phyloP scores from a whole-genome alignment of 331 rosid genomes.

The Arachis monticola region DNA sequence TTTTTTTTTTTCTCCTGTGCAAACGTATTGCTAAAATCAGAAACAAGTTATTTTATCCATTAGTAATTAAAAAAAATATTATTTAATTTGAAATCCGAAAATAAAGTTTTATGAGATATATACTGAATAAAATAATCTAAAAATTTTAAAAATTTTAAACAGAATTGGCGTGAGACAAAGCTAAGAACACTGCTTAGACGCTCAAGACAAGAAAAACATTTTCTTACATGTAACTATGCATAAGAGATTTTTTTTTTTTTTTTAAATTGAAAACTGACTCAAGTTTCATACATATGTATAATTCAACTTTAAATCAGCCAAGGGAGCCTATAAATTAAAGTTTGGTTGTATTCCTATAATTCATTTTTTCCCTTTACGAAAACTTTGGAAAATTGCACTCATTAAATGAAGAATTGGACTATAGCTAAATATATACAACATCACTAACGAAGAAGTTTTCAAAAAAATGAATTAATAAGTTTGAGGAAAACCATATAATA shows the following conservation, averaged over 20 bases:
- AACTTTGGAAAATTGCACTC: slow-evolving; percentile 10
- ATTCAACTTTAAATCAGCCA: neutral
- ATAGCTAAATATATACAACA: no score
- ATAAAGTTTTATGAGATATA: no score
- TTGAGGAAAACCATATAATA: no score
- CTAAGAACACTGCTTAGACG: no score
- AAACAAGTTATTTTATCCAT: neutral
- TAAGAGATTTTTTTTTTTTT: neutral
- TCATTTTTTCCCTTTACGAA: neutral
- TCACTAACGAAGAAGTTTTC: no score
- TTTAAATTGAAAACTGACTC: neutral
- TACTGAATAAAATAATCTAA: no score
- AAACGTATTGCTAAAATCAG: neutral
- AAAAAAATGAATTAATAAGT: no score
- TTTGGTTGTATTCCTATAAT: neutral
- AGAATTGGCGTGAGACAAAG: no score
- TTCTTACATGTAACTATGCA: neutral
- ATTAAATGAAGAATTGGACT: neutral
- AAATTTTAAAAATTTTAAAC: neutral
- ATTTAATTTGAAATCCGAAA: no score
- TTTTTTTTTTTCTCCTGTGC: neutral
- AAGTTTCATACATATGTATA: neutral
- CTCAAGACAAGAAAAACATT: no score
- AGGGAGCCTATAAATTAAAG: neutral
- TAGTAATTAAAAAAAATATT: no score